Evolutionary conservation across 768 basidiomycete species (phyloP), one percentile per base, ranked within the genome.

Genomic region (Trametes maxima): DNA sequence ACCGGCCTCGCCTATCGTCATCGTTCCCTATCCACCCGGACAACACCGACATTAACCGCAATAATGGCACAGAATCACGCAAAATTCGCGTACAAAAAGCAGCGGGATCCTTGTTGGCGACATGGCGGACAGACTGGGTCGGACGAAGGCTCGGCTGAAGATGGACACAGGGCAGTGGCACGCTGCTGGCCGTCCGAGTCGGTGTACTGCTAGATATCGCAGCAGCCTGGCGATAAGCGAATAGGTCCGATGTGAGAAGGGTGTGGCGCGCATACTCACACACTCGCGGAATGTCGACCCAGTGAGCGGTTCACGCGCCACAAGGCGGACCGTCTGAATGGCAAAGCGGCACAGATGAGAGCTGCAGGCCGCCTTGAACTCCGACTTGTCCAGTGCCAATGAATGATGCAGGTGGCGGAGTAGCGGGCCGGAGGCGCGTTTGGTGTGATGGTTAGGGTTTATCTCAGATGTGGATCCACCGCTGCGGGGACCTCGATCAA

Each of bases 1-100:
- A 6, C 78, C 78, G 24, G 75, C 60, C 37, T 69, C 73, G 33
- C 82, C 80, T 24, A 83, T 64, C 43, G 77, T 81, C 76, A 79
- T 80, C 1, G 82, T 80, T n/a, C 82, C 81, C 80, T 81, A 64
- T 19, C 3, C 6, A 10, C 5, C 46, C 19, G n/a, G 5, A 14
- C 22, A 51, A 33, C 44, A 3, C 28, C 11, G 43, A 24, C 37
- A n/a, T 17, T 5, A 35, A 13, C 0, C 21, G 8, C 7, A 33
- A 1, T 10, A 17, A 50, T 17, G 3, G 33, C 2, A 35, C 35
- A 17, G 7, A 5, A 2, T 21, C 10, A 39, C 21, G 10, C n/a
- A 50, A 12, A 22, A 40, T n/a, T 40, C 19, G 59, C 73, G 11
- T 59, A 75, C 79, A 58, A 79, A 78, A 16, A 80, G 61, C 25